These are phyloP conservation scores for Gyrodon lividus DNA, from an alignment of 768 basidiomycete species.

Conservation along the genomic window DNA sequence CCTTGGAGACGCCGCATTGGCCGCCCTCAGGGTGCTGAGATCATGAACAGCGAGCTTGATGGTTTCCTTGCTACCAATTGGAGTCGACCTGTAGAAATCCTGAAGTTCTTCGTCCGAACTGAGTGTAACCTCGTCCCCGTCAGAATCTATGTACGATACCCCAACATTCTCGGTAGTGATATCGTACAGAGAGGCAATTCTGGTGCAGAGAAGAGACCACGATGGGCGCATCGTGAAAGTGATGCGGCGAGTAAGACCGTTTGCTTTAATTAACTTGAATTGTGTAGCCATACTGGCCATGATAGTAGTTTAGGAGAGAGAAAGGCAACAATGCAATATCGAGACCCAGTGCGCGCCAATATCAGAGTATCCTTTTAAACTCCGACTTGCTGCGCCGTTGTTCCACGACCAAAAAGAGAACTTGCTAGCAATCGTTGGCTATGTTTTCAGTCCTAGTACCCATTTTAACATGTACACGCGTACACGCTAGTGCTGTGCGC, in stretches of 20 bases:
- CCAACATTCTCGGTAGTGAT: slow-evolving; percentile 60
- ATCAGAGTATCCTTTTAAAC: slow-evolving; percentile 35
- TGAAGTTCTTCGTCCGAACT: slow-evolving; percentile 76
- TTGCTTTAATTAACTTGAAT: slow-evolving; percentile 64
- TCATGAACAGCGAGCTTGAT: slow-evolving; percentile 68
- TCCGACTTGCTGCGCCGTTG: slow-evolving; percentile 40
- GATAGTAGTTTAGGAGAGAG: slow-evolving; percentile 25
- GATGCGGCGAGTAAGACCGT: slow-evolving; percentile 60
- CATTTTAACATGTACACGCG: neutral
- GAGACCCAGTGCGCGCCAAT: slow-evolving; percentile 2
- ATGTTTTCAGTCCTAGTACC: too few relatives aligned
- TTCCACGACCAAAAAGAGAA: neutral
- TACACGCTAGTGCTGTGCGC: neutral
- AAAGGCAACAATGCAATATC: neutral
- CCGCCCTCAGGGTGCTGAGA: slow-evolving; percentile 40
- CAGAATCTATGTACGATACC: slow-evolving; percentile 70
- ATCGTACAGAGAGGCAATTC: slow-evolving; percentile 50
- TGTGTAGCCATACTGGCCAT: slow-evolving; percentile 46
- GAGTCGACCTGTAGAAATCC: slow-evolving; percentile 56
- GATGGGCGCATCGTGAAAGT: slow-evolving; percentile 50
- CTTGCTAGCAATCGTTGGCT: neutral
- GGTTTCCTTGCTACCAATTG: slow-evolving; percentile 18
- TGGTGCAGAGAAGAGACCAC: slow-evolving; percentile 57
- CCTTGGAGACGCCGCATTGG: slow-evolving; percentile 30
- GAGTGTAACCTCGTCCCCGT: slow-evolving; percentile 75